Evolutionary conservation across 2,329 filamentous ascomycete genomes (phyloP).

Genomic region (Phoma sp.): DNA sequence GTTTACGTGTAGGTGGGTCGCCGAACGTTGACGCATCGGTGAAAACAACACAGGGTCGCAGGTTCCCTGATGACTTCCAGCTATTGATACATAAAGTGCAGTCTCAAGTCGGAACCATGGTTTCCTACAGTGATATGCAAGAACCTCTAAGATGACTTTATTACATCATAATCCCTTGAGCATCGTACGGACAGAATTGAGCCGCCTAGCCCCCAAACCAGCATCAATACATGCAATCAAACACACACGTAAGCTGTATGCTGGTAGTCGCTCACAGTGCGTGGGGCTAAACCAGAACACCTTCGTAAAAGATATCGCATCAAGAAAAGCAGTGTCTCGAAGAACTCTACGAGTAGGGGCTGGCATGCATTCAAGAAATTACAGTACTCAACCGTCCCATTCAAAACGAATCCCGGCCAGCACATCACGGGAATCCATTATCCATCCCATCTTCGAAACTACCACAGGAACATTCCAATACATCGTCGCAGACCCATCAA

Average conservation of each 20-base stretch:
- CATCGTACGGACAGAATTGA: not conserved
- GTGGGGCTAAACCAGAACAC: not conserved
- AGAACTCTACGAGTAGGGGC: not conserved
- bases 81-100: not conserved
- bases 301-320: not conserved
- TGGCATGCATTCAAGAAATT: not conserved
- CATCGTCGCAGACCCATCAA: constrained; percentile 62
- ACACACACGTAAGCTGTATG: not conserved
- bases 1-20: not conserved
- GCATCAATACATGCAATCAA: not conserved
- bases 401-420: not conserved
- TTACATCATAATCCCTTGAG: not conserved
- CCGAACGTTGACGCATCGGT: not conserved
- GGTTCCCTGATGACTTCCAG: not conserved
- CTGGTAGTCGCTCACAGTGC: not conserved
- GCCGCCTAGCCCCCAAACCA: not conserved
- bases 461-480: constrained; percentile 66
- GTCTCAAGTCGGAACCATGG: not conserved
- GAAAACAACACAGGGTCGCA: not conserved
- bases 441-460: constrained; percentile 44
- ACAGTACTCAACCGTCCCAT: not conserved
- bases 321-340: not conserved
- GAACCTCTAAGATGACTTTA: too few species aligned
- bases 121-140: not conserved
- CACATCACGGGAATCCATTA: constrained; percentile 10